phyloP scores from a whole-genome alignment of 768 basidiomycete species.

The Ramaria rubella region DNA sequence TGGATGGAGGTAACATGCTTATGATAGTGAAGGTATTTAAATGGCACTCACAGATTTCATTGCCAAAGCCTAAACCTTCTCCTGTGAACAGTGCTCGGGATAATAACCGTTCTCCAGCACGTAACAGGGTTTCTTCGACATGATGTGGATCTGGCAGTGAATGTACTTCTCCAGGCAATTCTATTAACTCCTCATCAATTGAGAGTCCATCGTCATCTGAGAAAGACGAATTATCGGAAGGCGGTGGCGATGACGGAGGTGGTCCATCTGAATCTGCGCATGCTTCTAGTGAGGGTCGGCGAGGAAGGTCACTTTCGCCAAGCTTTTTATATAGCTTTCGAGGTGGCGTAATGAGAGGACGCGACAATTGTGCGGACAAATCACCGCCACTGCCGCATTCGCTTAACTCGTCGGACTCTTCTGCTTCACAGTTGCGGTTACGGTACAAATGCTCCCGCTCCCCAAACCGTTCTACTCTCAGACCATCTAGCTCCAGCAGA shows the following conservation, averaged over 20 bases:
- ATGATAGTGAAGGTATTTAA: neutral
- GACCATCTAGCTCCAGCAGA: conserved; percentile 55
- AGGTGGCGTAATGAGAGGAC: neutral
- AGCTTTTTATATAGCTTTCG: conserved; percentile 2
- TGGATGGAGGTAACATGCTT: neutral
- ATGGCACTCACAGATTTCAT: conserved; percentile 5
- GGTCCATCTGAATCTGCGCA: neutral
- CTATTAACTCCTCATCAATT: neutral
- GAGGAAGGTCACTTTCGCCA: neutral
- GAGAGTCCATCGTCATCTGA: neutral
- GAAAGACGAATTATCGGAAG: neutral
- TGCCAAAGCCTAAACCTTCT: conserved; percentile 4
- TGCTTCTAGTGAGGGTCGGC: neutral
- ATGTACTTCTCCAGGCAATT: neutral
- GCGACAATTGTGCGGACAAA: neutral
- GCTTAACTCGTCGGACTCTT: neutral
- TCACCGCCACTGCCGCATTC: conserved; percentile 2
- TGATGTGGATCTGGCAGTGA: neutral
- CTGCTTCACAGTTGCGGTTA: neutral
- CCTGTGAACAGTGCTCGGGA: neutral
- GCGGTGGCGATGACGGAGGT: neutral
- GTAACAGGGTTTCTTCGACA: neutral
- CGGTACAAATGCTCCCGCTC: conserved; percentile 1
- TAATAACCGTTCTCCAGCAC: conserved; percentile 1
- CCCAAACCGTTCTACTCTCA: conserved; percentile 41